These are phyloP conservation scores for Penicillium sp. DNA, from an alignment of 2,329 filamentous ascomycete species.

Conservation along the genomic window DNA sequence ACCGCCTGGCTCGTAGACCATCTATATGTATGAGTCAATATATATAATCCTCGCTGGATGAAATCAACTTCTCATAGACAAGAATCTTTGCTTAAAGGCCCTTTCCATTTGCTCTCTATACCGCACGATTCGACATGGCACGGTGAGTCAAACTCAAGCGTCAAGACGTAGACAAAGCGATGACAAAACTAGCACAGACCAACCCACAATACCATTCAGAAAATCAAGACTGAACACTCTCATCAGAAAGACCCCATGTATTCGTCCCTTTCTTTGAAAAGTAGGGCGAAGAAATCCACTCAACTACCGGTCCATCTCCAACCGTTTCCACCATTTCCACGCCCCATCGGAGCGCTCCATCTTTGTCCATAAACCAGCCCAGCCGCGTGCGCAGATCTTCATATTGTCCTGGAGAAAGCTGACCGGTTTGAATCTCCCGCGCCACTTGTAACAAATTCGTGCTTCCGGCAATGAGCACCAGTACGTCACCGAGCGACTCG, in stretches of 20 bases:
- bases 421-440: conserved; percentile 10
- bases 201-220: not conserved
- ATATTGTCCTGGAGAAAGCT: conserved; percentile 4
- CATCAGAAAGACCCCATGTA: conserved; percentile 8
- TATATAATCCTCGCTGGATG: too few relatives aligned
- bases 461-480: conserved; percentile 14
- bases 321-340: conserved; percentile 16
- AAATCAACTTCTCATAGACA: too few relatives aligned
- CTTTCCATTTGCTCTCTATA: too few relatives aligned
- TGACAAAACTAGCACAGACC: too few relatives aligned
- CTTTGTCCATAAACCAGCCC: conserved; percentile 17
- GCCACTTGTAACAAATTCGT: conserved; percentile 13
- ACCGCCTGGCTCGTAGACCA: too few relatives aligned
- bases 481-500: conserved; percentile 13
- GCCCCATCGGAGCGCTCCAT: conserved; percentile 13
- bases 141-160: too few relatives aligned
- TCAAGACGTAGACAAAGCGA: too few relatives aligned
- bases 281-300: conserved; percentile 12
- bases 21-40: too few relatives aligned
- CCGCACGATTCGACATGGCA: too few relatives aligned
- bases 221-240: not conserved
- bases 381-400: conserved; percentile 10
- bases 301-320: conserved; percentile 8
- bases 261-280: conserved; percentile 8
- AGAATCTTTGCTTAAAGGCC: too few relatives aligned